Evolutionary conservation across 164 flowering plant species (phyloP), one percentile per base, ranked within the genome.

Genomic region (Vitis labrusca): DNA sequence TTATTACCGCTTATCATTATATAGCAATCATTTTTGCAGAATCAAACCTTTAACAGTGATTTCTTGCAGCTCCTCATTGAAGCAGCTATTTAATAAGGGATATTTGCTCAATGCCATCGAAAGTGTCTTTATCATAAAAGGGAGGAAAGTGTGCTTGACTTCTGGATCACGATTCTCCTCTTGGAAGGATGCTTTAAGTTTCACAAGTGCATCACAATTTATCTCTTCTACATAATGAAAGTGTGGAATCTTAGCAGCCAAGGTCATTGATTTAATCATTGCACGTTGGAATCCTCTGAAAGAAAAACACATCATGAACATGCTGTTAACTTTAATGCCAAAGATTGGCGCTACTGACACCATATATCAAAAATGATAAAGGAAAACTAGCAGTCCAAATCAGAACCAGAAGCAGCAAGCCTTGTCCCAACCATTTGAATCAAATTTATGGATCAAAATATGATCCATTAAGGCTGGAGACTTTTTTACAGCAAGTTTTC

Each of bases 181-280:
- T 69, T 91, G 90, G 82, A 96, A 91, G 48, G 86, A 72, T 29
- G 81, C 73, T 79, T 91, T 96, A 57, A 96, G 93, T 70, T 85
- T 78, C 64, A 85, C 81, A 12, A 96, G 85, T 23, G 92, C 85
- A 74, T 93, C 84, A 76, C 97, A 96, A 30, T 87, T 84, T 71
- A 96, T 87, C 81, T 96, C 99, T 73, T 96, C 98, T 8, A 96
- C 83, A 78, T 86, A 96, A 82, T 96, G 87, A 74, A 96, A 96
- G 84, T 96, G 99, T 23, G 99, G 99, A 78, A 96, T 81, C 78
- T 86, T 88, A 51, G 97, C 93, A 59, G 99, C 99, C 86, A 85
- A 73, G 37, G 89, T 81, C 99, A 96, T 96, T 53, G 99, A 80
- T 73, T 89, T 93, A 55, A 92, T 95, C 99, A 96, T 96, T 72